phyloP scores from a whole-genome alignment of 75 land plant genomes.

The Adiantum capillusveneris region DNA sequence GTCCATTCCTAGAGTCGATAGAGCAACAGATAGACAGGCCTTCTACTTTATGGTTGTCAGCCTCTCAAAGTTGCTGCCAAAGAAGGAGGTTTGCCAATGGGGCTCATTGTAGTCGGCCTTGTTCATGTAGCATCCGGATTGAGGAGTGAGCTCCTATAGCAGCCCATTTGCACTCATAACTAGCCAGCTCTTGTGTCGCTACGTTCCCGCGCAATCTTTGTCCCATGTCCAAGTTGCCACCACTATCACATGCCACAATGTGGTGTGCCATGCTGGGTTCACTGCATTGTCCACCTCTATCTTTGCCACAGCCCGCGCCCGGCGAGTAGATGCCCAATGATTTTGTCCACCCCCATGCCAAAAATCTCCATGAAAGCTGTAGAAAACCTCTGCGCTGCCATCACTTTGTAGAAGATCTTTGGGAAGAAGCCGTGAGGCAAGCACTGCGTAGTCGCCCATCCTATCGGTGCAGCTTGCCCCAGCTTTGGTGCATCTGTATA shows the following conservation, averaged over 20 bases:
- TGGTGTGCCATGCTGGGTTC: constrained; percentile 28
- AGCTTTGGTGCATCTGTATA: no score
- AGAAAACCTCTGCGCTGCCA: not conserved
- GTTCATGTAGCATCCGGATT: constrained; percentile 25
- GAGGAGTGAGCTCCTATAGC: not conserved
- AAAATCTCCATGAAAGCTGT: not conserved
- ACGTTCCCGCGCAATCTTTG: no score
- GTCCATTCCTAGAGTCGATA: no score
- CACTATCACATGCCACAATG: constrained; percentile 19
- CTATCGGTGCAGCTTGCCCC: no score
- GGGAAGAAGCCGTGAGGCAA: no score
- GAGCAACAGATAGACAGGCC: no score
- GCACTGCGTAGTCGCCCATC: no score
- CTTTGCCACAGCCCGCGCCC: constrained; percentile 10
- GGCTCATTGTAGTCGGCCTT: constrained; percentile 24
- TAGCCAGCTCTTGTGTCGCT: no score
- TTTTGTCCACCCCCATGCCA: not conserved
- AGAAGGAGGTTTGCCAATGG: constrained; percentile 20
- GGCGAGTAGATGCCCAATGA: constrained; percentile 15
- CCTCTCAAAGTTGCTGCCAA: constrained; percentile 18
- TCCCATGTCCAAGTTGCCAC: not conserved
- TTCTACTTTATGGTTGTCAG: constrained; percentile 10
- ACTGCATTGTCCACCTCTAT: constrained; percentile 17
- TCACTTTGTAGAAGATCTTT: no score
- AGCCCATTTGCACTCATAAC: constrained; percentile 4